These are phyloP conservation scores for Centrapalus pauciflorus DNA, from an alignment of 129 eudicot species.

Conservation along the genomic window DNA sequence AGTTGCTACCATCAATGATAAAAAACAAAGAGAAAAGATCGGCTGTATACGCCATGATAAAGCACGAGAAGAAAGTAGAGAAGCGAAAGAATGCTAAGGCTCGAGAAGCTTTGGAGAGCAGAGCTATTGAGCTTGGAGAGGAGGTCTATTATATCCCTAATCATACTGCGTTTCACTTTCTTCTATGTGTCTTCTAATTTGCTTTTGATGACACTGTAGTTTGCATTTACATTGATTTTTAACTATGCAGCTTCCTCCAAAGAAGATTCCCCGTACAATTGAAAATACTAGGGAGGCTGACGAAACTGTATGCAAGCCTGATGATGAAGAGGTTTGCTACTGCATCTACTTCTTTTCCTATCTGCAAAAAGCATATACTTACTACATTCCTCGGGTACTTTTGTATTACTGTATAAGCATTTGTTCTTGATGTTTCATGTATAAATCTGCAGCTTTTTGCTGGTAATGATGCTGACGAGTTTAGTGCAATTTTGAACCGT, in stretches of 20 bases:
- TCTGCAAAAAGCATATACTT: not conserved
- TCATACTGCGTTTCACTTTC: not conserved
- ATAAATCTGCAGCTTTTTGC: conserved; percentile 65
- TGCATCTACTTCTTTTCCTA: not conserved
- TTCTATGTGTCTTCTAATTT: not conserved
- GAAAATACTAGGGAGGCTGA: conserved; percentile 94
- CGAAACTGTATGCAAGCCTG: conserved; percentile 85
- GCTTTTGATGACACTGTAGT: not conserved
- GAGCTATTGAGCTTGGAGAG: conserved; percentile 92
- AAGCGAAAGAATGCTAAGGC: conserved; percentile 70
- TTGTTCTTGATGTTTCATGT: not conserved
- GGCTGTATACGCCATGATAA: conserved; percentile 63
- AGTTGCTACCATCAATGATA: conserved; percentile 62
- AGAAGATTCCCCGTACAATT: conserved; percentile 72
- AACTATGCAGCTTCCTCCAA: conserved; percentile 58
- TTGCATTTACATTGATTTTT: not conserved
- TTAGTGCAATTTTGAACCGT: conserved; percentile 55
- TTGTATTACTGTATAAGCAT: not conserved
- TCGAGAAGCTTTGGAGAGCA: conserved; percentile 73
- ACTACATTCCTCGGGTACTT: not conserved
- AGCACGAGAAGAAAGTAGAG: conserved; percentile 76
- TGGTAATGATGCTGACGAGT: conserved; percentile 84
- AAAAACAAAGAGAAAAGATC: conserved; percentile 83
- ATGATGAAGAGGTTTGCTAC: conserved; percentile 74
- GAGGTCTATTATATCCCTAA: conserved; percentile 42